Evolutionary conservation across 139 green algal genomes (phyloP), one percentile per base, ranked within the genome.

Genomic region (Picochlorum costavermella): DNA sequence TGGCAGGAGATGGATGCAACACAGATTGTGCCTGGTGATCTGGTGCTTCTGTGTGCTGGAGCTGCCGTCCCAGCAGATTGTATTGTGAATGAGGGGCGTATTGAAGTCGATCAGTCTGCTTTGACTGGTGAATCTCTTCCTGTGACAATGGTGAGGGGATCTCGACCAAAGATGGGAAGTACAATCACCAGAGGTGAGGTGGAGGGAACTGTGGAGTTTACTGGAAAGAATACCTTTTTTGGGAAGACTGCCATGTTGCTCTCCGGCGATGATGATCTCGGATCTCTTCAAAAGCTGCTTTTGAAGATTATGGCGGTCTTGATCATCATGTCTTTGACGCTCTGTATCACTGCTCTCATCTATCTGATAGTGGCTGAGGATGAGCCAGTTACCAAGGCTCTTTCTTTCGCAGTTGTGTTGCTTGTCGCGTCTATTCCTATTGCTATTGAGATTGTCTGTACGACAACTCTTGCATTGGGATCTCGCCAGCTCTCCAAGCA

Each of bases 121-220:
- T 75, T 95, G 6, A 95, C 84, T 0, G 88, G 87, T 20, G 87
- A 95, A 83, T 95, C 87, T 1, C 79, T 95, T 58, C 84, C 87
- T 6, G 87, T 92, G 20, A 87, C 84, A 37, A 84, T 88, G 78
- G 73, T 74, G 46, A 51, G 63, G 29, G 87, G 87, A 20, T 77
- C 87, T 68, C 72, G 56, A n/a, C 72, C 81, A 50, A 91, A 92
- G 82, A 94, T 94, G 86, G 87, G 87, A 25, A 89, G 81, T 43
- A 95, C 81, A 13, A 81, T 88, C 29, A 76, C 71, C 13, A 80
- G 81, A 36, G 84, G 84, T 37, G 84, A 91, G 72, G 73, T 81
- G 1, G 81, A 89, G 69, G 83, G 57, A 59, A 88, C 78, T 30
- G 83, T 90, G 11, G 65, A 84, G 70, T 76, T 73, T 69, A 92